Evolutionary conservation across 768 basidiomycete species (phyloP), one percentile per base, ranked within the genome.

Genomic region (Xerocomus potaroensis): DNA sequence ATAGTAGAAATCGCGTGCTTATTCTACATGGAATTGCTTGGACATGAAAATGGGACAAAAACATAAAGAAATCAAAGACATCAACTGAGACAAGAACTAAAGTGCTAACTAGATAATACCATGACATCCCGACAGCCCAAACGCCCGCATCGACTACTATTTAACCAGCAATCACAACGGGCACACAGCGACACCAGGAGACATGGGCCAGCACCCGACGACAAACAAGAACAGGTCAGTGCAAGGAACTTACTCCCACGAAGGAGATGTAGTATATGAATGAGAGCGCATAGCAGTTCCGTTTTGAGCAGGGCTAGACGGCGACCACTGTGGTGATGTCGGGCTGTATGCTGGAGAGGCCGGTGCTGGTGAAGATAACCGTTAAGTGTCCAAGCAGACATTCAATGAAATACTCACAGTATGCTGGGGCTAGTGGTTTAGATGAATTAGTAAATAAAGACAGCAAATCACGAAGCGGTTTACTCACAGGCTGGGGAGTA

Each of bases 321-420:
- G 86, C 7, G 87, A 87, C 85, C 85, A 88, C 37, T 76, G 72
- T n/a, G 87, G 88, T 15, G 87, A 91, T 2, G 87, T 86, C 35
- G 88, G 88, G 53, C 86, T 89, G 66, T 91, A 91, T 15, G 84
- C 86, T 24, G 89, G 89, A 27, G 89, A 91, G 8, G 87, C 84
- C 19, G 89, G 88, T 31, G 88, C 84, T 88, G 56, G 4, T 49
- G 36, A 35, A 38, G 8, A 47, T 47, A 49, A 61, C 51, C 44
- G 47, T 58, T 11, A 61, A 50, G 33, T 16, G 16, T 45, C 10
- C 46, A 40, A 37, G 26, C 0, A 43, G 2, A 19, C 2, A 29
- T 26, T 4, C n/a, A 21, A 19, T 15, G 9, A 14, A 51, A 38
- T 22, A 66, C 83, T 77, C 61, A 87, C 85, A 90, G 68, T 89